Base-by-base conservation (phyloP, 2,329 filamentous ascomycete genomes). In the Hypoxylon sp. region DNA sequence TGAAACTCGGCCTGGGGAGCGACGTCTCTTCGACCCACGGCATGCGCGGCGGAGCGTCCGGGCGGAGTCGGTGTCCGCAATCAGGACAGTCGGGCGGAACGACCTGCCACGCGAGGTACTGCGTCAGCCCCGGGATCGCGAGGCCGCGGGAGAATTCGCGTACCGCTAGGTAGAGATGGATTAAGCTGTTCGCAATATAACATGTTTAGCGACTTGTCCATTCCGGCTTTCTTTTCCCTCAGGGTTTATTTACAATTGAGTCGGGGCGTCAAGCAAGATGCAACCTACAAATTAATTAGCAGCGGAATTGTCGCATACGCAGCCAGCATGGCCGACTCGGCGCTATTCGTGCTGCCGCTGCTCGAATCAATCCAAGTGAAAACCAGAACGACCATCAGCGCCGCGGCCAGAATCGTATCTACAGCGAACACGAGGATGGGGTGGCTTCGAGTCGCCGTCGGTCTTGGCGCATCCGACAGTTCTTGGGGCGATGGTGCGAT, bases 301-400 rank as follows among this genome's bases (percentile, higher is more conserved):
- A 83, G 74, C 40, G 82, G 82, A 17, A 84, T 77, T 2, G 82
- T 83, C 10, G 78, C 78, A 69, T 83, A 84, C 11, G 82, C 79
- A 40, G 81, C 81, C 33, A 84, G 75, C 81, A 82, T 82, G 44
- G 77, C 79, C 54, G 82, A 66, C 58, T 78, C 75, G 2, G 78
- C 73, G 30, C 75, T 74, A 10, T 63, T 62, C 10, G 59, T 54
- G 65, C 61, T 61, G 8, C 61, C 40, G 6, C 64, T 54, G 6
- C 73, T 66, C 14, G 73, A 73, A 35, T 70, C 68, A 42, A 79
- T 78, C 81, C 81, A 84, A 0, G 81, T 82, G 37, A 81, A 81
- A 22, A 82, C 79, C 56, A 84, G 65, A 4, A 83, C 79, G 6
- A 80, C 69, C 78, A 83, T 78, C 11, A 81, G 68, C 3, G 77